Evolutionary conservation across 108 stramenopile genomes (phyloP).

Genomic region (Fistulifera pelliculosa): DNA sequence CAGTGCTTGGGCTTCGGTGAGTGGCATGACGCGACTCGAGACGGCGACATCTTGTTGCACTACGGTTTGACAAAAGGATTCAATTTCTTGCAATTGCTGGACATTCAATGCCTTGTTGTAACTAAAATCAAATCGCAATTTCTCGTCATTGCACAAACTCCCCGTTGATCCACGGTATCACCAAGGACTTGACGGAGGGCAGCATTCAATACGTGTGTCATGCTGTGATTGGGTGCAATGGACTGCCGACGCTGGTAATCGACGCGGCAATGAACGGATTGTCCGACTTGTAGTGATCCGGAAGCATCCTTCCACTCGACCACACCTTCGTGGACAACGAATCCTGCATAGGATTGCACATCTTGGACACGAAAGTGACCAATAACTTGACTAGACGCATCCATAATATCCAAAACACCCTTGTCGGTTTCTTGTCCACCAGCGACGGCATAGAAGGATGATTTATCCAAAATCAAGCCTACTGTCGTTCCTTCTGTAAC

Average conservation of each 20-base stretch:
- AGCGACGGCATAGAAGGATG: conserved; percentile 94
- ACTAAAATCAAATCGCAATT: conserved; percentile 97
- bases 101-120: conserved; percentile 80
- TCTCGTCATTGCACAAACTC: conserved; percentile 88
- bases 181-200: conserved; percentile 90
- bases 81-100: conserved; percentile 73
- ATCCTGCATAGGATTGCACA: conserved; percentile 83
- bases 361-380: conserved; percentile 81
- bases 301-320: conserved; percentile 20
- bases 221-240: conserved; percentile 97
- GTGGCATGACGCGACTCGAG: conserved; percentile 51
- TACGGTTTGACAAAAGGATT: conserved; percentile 73
- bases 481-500: conserved; percentile 30
- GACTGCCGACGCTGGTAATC: conserved; percentile 86
- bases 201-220: conserved; percentile 98
- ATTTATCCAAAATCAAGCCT: conserved; percentile 86
- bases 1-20: conserved; percentile 80
- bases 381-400: conserved; percentile 48
- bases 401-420: conserved; percentile 54
- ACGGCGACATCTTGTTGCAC: conserved; percentile 64
- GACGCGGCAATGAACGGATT: conserved; percentile 71
- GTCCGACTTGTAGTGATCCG: conserved; percentile 49
- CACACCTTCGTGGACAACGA: conserved; percentile 77
- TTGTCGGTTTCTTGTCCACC: conserved; percentile 96
- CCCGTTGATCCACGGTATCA: conserved; percentile 79